A percentile compares a stretch with the other conserved stretches of the same genome.
phyloP scores from a whole-genome alignment of 495 filamentous ascomycete species.

The Lophium mytilinum region DNA sequence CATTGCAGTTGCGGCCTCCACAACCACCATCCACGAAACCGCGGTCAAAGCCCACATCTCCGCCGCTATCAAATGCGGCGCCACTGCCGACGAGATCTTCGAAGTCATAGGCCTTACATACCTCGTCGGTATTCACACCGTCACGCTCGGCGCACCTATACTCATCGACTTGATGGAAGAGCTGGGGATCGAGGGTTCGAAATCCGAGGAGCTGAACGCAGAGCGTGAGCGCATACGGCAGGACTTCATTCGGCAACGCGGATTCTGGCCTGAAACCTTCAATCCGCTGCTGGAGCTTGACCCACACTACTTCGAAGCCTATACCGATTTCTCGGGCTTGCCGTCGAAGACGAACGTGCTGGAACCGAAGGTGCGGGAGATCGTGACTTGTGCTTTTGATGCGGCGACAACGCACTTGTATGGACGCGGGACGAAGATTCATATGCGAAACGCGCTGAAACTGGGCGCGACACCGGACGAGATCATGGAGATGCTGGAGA shows the following conservation, averaged over 20 bases:
- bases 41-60: slow-evolving; percentile 32
- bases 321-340: slow-evolving; percentile 34
- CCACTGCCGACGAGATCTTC: slow-evolving; percentile 32
- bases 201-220: slow-evolving; percentile 17
- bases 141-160: slow-evolving; percentile 39
- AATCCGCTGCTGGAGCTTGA: slow-evolving; percentile 37
- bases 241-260: slow-evolving; percentile 31
- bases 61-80: slow-evolving; percentile 31
- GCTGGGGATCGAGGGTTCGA: slow-evolving; percentile 25
- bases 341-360: slow-evolving; percentile 34
- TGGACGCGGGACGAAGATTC: slow-evolving; percentile 37
- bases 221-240: slow-evolving; percentile 25
- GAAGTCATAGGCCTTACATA: slow-evolving; percentile 35
- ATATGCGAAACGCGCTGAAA: slow-evolving; percentile 39
- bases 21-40: slow-evolving; percentile 36
- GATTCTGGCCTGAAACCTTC: slow-evolving; percentile 41
- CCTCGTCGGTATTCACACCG: slow-evolving; percentile 40
- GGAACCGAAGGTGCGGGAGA: slow-evolving; percentile 35
- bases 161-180: slow-evolving; percentile 38
- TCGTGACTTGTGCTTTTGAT: slow-evolving; percentile 42
- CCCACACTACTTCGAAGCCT: slow-evolving; percentile 41
- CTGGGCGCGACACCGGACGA: slow-evolving; percentile 39
- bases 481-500: slow-evolving; percentile 40
- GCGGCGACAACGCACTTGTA: slow-evolving; percentile 39
- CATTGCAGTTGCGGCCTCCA: slow-evolving; percentile 34